phyloP scores from a whole-genome alignment of 2,329 filamentous ascomycete species.

The Trichophyton mentagrophytes region DNA sequence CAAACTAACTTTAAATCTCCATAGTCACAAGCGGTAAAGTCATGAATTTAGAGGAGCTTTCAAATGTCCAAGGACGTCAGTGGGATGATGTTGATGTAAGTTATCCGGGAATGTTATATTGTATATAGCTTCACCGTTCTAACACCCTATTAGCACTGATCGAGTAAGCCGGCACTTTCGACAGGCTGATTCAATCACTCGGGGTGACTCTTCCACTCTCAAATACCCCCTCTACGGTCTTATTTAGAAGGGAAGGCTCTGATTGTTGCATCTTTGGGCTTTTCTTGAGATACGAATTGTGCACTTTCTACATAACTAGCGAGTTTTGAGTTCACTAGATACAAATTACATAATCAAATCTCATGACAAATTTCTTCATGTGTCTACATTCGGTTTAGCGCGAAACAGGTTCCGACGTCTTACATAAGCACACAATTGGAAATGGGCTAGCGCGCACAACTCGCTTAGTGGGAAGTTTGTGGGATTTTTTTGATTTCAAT shows the following conservation, averaged over 20 bases:
- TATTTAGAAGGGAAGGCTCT: not conserved
- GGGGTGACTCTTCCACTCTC: not conserved
- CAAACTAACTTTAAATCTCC: not conserved
- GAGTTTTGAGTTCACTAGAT: not conserved
- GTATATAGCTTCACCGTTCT: not conserved
- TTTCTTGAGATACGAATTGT: not conserved
- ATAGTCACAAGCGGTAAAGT: slow-evolving; percentile 71
- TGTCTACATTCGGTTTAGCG: not conserved
- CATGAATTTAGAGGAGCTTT: slow-evolving; percentile 69
- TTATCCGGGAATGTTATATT: not conserved
- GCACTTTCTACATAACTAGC: not conserved
- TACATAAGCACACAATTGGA: slow-evolving; percentile 9
- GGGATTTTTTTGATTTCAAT: slow-evolving; percentile 29
- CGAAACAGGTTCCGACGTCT: not conserved
- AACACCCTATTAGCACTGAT: slow-evolving; percentile 8
- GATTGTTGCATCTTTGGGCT: not conserved
- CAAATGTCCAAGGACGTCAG: slow-evolving; percentile 68
- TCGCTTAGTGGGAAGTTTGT: slow-evolving; percentile 36
- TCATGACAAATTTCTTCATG: not conserved
- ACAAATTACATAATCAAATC: not conserved
- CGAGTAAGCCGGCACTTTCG: not conserved
- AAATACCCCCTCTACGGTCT: not conserved
- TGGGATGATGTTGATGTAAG: slow-evolving; percentile 52
- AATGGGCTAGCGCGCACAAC: slow-evolving; percentile 14
- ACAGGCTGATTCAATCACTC: not conserved